Conservation (phyloP, 495 filamentous ascomycete genomes). For the Terfezia claveryi region DNA sequence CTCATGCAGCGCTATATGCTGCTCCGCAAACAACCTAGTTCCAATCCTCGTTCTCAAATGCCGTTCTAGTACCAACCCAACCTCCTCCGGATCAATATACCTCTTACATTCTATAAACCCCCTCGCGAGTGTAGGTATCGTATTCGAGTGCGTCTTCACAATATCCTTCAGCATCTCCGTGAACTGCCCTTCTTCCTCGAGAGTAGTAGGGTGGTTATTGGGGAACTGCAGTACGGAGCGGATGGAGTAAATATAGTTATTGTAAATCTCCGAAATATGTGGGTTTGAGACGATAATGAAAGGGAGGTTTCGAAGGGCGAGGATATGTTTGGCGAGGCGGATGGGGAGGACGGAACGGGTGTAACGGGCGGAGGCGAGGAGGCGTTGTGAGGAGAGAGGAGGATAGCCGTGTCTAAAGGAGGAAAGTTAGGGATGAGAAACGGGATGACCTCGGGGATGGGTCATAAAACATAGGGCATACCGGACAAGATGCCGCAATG, state of each 20-base stretch:
- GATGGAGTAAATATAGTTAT: slow-evolving; percentile 82
- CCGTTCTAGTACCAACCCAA: slow-evolving; percentile 78
- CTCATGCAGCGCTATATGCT: slow-evolving; percentile 83
- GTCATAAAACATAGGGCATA: slow-evolving; percentile 20
- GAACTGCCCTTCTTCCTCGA: slow-evolving; percentile 77
- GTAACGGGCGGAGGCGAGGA: slow-evolving; percentile 81
- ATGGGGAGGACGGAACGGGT: slow-evolving; percentile 79
- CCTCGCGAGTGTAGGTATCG: slow-evolving; percentile 73
- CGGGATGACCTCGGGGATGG: not conserved
- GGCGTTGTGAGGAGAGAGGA: slow-evolving; percentile 46
- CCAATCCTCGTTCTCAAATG: slow-evolving; percentile 87
- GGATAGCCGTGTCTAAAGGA: slow-evolving; percentile 33
- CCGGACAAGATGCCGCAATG: slow-evolving; percentile 73
- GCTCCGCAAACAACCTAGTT: slow-evolving; percentile 82
- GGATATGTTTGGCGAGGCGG: slow-evolving; percentile 83
- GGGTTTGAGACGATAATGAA: slow-evolving; percentile 96
- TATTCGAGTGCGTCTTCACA: slow-evolving; percentile 83
- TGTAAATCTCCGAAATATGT: slow-evolving; percentile 75
- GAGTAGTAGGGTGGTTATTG: slow-evolving; percentile 46
- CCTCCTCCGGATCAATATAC: slow-evolving; percentile 58
- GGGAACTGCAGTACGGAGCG: slow-evolving; percentile 74
- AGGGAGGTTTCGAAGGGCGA: slow-evolving; percentile 75
- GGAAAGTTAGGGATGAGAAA: slow-evolving; percentile 1
- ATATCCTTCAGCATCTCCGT: slow-evolving; percentile 81
- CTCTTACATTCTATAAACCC: slow-evolving; percentile 81